Base-by-base conservation (phyloP, 2,329 filamentous ascomycete species). In the Thyridium curvatum region DNA sequence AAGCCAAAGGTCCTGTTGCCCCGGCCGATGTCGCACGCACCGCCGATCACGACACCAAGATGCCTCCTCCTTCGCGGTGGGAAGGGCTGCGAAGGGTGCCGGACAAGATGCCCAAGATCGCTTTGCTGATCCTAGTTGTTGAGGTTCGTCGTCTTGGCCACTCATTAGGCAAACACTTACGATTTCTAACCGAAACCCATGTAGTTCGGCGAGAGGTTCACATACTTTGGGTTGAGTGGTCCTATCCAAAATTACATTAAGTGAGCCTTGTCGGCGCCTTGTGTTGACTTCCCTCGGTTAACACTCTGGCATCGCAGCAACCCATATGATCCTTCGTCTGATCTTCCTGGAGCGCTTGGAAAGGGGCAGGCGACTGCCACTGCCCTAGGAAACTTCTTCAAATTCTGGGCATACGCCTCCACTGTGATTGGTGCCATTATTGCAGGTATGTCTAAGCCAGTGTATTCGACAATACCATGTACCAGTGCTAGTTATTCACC, bases 191-290 rank as follows among this genome's bases (percentile, higher is more conserved):
- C 10, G 21, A 26, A 6, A 6, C 21, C 10, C 6, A 26, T 10
- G 4, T 2, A 55, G 49, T 42, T 58, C 8, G 55, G 54, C 5
- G 55, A 57, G 30, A 46, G 55, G 13, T 56, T 58, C 32, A 55
- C 52, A 3, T 53, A 52, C 40, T 56, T 57, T 37, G 54, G 55
- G 6, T 45, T 57, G 5, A 55, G 53, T 12, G 55, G 55, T 2
- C 52, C 54, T 0, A 48, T 58, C 16, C 55, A 58, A 30, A 57
- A 57, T 37, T 58, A 57, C 35, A 57, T 58, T 42, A 58, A 54
- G 44, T 50, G 17, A 40, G 37, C 17, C 26, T 12, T 32, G 21
- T 10, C 21, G 6, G n/a, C n/a, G n/a, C n/a, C n/a, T n/a, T n/a
- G n/a, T 26, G 21, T 26, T 26, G 6, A 10, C 6, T 26, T n/a